Base-by-base conservation (phyloP, 805 yeast genomes). In the Ogataea angusta region DNA sequence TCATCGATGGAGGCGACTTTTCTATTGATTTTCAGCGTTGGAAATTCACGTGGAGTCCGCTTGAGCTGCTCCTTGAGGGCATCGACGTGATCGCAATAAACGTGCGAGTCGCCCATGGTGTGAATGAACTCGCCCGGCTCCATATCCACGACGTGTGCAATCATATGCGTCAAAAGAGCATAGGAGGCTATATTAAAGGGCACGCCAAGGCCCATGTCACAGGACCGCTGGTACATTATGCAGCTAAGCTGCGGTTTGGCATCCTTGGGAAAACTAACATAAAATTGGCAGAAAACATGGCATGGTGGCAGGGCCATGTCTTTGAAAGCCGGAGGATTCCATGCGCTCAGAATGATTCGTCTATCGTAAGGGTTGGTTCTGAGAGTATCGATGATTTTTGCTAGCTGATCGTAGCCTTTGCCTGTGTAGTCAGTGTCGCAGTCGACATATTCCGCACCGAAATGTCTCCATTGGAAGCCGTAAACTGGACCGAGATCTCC, bases 131-230 rank as follows among this genome's bases (percentile, higher is more conserved):
- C 97, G 30, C 98, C 98, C 46, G 96, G 84, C 51, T 89, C 95
- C 86, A 90, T 82, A 50, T 78, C 95, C 31, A 89, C 89, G n/a
- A 93, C 84, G 47, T 86, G 87, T 2, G 99, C 99, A 48, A 93
- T 84, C 97, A 93, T 91, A 53, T 77, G 82, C 2, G 97, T 90
- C 46, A 93, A 71, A 40, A 93, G 69, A 0, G 99, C 95, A 60
- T 93, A 93, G 0, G 97, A 88, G 0, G 99, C 99, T 56, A 93
- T 93, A 60, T 93, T 93, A 65, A 93, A 93, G 1, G 99, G 99
- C 16, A 93, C 98, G 10, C 99, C 99, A n/a, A 93, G 75, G 0
- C 99, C 99, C 96, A 93, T 90, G 59, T 93, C 99, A 64, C 98
- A 91, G n/a, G 96, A 85, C 56, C 99, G 78, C 67, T 93, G 99